These are phyloP conservation scores for Cystofilobasidium bisporidii DNA, from an alignment of 768 basidiomycete genomes.

Conservation along the genomic window DNA sequence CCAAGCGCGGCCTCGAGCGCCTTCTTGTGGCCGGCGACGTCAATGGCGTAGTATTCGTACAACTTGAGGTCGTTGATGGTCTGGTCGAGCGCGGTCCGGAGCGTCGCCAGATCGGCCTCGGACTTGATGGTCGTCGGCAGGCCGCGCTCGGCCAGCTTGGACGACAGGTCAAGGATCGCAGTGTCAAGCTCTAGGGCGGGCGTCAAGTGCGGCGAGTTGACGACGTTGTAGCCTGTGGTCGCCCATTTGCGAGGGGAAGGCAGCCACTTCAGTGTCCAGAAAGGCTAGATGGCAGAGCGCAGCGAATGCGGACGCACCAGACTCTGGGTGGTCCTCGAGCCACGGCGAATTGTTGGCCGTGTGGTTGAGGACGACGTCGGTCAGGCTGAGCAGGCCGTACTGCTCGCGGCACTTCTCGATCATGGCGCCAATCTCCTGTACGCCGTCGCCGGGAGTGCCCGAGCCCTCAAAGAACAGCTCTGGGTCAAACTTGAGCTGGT, in stretches of 20 bases:
- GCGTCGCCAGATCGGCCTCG: slow-evolving; percentile 55
- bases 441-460: slow-evolving; percentile 42
- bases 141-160: slow-evolving; percentile 52
- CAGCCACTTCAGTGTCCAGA: no score
- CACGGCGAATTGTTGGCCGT: slow-evolving; percentile 89
- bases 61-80: slow-evolving; percentile 57
- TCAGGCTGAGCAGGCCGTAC: slow-evolving; percentile 78
- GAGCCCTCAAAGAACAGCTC: slow-evolving; percentile 51
- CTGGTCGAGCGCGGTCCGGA: slow-evolving; percentile 56
- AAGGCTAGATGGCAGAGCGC: no score
- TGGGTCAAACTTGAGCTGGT: slow-evolving; percentile 76
- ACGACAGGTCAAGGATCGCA: slow-evolving; percentile 72
- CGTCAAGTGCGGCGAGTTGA: slow-evolving; percentile 80
- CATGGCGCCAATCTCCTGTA: slow-evolving; percentile 53
- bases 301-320: slow-evolving; percentile 52
- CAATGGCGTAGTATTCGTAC: slow-evolving; percentile 92
- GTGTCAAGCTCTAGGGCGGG: slow-evolving; percentile 89
- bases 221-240: slow-evolving; percentile 79
- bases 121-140: slow-evolving; percentile 64
- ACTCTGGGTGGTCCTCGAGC: slow-evolving; percentile 89
- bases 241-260: no score
- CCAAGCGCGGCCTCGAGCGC: slow-evolving; percentile 51
- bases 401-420: slow-evolving; percentile 66
- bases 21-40: slow-evolving; percentile 56
- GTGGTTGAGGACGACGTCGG: slow-evolving; percentile 95